Evolutionary conservation across 768 basidiomycete species (phyloP).

Genomic region (Leccinum aurantiacum): DNA sequence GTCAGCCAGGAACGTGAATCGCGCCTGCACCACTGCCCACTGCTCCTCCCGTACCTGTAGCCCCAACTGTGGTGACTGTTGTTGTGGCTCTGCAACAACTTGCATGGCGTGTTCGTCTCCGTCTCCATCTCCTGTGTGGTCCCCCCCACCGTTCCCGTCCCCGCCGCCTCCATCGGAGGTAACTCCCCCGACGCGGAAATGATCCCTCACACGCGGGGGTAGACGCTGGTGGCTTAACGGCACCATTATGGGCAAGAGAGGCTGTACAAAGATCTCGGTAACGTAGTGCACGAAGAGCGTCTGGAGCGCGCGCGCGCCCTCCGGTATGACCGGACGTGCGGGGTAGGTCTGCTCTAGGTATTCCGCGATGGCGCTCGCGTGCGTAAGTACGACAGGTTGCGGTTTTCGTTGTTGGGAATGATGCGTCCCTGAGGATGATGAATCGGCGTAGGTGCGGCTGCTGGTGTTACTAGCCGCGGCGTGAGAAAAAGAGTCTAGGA

Average conservation of each 20-base stretch:
- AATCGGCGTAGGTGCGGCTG: not conserved
- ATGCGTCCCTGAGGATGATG: slow-evolving; percentile 1
- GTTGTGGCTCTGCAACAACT: slow-evolving; percentile 4
- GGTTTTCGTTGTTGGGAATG: slow-evolving; percentile 15
- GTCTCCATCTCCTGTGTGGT: not conserved
- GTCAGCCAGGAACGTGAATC: slow-evolving; percentile 62
- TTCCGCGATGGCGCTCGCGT: slow-evolving; percentile 63
- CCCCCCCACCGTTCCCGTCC: too few species aligned
- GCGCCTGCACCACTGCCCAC: slow-evolving; percentile 63
- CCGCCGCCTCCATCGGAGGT: not conserved
- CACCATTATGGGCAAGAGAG: slow-evolving; percentile 67
- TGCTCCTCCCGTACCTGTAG: slow-evolving; percentile 56
- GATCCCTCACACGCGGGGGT: slow-evolving; percentile 52
- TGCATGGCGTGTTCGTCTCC: not conserved
- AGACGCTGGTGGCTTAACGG: slow-evolving; percentile 65
- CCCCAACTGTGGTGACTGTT: not conserved
- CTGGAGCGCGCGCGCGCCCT: slow-evolving; percentile 67
- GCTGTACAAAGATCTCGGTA: slow-evolving; percentile 62
- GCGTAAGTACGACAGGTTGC: slow-evolving; percentile 54
- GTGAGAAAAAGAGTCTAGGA: slow-evolving; percentile 50
- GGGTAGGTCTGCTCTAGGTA: slow-evolving; percentile 71
- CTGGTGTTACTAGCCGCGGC: not conserved
- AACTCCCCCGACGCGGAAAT: slow-evolving; percentile 37
- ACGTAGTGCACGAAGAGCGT: slow-evolving; percentile 69
- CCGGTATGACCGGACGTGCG: slow-evolving; percentile 68